phyloP scores from a whole-genome alignment of 2,329 filamentous ascomycete species.

The Madurella fahalii region DNA sequence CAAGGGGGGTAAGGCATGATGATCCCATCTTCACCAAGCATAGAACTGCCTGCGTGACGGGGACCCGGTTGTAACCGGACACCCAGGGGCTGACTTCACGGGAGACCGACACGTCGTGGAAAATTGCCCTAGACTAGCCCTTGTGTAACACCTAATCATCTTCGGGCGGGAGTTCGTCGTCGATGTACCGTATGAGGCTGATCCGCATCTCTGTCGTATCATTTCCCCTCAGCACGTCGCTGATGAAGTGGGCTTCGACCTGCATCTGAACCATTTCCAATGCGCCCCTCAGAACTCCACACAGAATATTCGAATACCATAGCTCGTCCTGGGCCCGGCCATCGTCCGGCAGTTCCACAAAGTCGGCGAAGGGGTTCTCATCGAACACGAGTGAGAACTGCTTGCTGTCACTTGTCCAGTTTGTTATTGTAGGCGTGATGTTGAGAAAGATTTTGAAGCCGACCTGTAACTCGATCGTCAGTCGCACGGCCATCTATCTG shows the following conservation, averaged over 20 bases:
- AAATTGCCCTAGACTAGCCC: background rate
- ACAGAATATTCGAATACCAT: slow-evolving; percentile 98
- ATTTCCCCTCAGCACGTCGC: slow-evolving; percentile 85
- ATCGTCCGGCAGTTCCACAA: slow-evolving; percentile 95
- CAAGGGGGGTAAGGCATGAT: no score
- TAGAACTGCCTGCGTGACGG: no score
- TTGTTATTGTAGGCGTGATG: slow-evolving; percentile 86
- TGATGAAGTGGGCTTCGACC: slow-evolving; percentile 94
- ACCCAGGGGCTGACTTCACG: no score
- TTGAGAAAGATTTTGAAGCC: slow-evolving; percentile 99
- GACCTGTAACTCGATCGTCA: slow-evolving; percentile 53
- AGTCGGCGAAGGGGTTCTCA: slow-evolving; percentile 94
- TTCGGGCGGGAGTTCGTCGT: slow-evolving; percentile 94
- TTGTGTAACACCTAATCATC: slow-evolving; percentile 66
- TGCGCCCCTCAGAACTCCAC: slow-evolving; percentile 83
- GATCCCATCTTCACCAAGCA: no score
- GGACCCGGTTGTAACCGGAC: no score
- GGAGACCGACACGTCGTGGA: background rate
- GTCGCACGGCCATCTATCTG: background rate
- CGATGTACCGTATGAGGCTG: slow-evolving; percentile 86
- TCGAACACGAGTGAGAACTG: slow-evolving; percentile 96
- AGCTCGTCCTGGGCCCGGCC: slow-evolving; percentile 92
- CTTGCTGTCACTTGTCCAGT: slow-evolving; percentile 94
- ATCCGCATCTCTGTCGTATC: slow-evolving; percentile 98
- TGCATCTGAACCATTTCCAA: slow-evolving; percentile 99